Conservation (phyloP, 371 early-diverging fungal species). For the Thermomucor indicae-seudaticae region DNA sequence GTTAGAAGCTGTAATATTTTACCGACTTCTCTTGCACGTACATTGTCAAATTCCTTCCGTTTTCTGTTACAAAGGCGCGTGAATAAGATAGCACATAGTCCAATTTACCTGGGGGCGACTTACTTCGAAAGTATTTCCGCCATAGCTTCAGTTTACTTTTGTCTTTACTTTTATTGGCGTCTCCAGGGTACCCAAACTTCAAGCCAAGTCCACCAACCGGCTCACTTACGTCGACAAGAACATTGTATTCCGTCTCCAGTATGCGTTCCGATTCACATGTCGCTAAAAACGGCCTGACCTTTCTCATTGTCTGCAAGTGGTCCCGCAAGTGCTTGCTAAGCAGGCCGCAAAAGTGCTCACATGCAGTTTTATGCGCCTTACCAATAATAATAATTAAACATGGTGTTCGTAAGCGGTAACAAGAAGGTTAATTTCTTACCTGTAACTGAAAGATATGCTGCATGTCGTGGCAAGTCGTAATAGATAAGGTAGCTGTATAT, state of each 20-base stretch:
- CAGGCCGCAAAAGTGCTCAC: constrained; percentile 53
- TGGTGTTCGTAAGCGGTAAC: too few relatives aligned
- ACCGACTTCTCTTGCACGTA: too few relatives aligned
- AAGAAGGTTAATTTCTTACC: constrained; percentile 11
- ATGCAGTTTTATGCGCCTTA: constrained; percentile 42
- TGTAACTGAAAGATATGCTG: constrained; percentile 51
- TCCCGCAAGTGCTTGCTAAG: constrained; percentile 46
- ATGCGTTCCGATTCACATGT: constrained; percentile 77
- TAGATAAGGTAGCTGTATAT: constrained; percentile 31
- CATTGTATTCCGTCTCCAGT: constrained; percentile 34
- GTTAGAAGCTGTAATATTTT: too few relatives aligned
- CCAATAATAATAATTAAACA: not conserved
- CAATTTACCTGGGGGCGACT: not conserved
- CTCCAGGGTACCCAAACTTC: constrained; percentile 83
- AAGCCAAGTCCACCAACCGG: constrained; percentile 73
- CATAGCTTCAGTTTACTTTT: constrained; percentile 75
- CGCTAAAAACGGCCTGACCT: constrained; percentile 71
- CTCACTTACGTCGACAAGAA: constrained; percentile 41
- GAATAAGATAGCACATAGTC: constrained; percentile 9
- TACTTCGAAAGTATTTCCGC: constrained; percentile 68
- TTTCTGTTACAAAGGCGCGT: constrained; percentile 39
- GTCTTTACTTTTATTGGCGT: constrained; percentile 69
- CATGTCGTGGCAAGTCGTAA: constrained; percentile 64
- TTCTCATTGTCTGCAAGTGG: constrained; percentile 68
- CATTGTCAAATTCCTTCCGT: constrained; percentile 91